phyloP scores from a whole-genome alignment of 495 filamentous ascomycete genomes.

The Daldinia decipiens region DNA sequence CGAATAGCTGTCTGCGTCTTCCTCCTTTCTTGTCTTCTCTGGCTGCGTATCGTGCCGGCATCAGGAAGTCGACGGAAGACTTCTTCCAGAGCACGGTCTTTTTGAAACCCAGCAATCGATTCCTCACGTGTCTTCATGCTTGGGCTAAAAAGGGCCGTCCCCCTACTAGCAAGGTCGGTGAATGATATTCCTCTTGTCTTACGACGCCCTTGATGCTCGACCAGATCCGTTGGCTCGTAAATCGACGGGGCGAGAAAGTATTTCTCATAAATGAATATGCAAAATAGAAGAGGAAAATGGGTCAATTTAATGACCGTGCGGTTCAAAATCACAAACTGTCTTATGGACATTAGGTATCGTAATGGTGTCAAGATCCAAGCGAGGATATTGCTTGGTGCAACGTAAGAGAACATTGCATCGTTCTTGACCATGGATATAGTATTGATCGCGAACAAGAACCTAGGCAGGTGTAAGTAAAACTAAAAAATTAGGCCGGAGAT shows the following conservation, averaged over 20 bases:
- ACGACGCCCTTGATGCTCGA: conserved; percentile 57
- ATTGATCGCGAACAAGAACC: conserved; percentile 90
- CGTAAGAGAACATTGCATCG: conserved; percentile 90
- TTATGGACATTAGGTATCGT: conserved; percentile 79
- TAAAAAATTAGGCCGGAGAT: neutral
- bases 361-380: conserved; percentile 87
- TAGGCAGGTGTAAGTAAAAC: conserved; percentile 31
- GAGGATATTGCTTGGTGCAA: conserved; percentile 87
- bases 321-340: conserved; percentile 81
- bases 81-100: conserved; percentile 90
- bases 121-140: conserved; percentile 78
- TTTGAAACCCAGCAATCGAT: conserved; percentile 83
- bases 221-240: conserved; percentile 79
- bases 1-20: conserved; percentile 80
- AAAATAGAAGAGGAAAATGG: conserved; percentile 84
- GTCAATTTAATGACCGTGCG: conserved; percentile 88
- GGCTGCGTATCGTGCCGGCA: conserved; percentile 55
- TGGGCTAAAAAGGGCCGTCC: conserved; percentile 71
- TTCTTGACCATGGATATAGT: conserved; percentile 97
- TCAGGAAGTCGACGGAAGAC: conserved; percentile 75
- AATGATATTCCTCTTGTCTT: conserved; percentile 63
- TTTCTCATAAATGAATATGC: conserved; percentile 88
- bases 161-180: conserved; percentile 58
- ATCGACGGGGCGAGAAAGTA: conserved; percentile 72
- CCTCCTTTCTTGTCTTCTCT: conserved; percentile 65